Percentiles rank a stretch among this genome's conserved stretches.
Conservation (phyloP, 140 eudicot species). For the Ambrosia hybrid region DNA sequence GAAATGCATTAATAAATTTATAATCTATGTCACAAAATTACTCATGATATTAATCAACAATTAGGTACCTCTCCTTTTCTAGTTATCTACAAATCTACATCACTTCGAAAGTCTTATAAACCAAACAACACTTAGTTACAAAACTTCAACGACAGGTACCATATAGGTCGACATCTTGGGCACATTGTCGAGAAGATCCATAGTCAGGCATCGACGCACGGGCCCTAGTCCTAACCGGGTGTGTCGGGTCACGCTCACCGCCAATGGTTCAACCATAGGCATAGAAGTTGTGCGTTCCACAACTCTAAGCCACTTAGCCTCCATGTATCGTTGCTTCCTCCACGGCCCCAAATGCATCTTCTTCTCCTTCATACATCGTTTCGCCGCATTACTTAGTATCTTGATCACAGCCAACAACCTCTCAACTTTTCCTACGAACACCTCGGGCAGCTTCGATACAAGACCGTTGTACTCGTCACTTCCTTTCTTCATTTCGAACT, state of each 20-base stretch:
- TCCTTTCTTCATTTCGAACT: conserved; percentile 84
- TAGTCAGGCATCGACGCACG: conserved; percentile 70
- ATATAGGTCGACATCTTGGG: conserved; percentile 35
- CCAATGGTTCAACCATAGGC: conserved; percentile 11
- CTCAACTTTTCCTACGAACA: conserved; percentile 74
- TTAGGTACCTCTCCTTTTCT: neutral
- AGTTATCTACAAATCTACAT: neutral
- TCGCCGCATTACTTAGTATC: conserved; percentile 68
- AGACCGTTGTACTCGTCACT: conserved; percentile 75
- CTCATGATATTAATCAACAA: neutral
- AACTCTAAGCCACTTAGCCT: conserved; percentile 85
- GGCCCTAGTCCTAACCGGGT: conserved; percentile 32
- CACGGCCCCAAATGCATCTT: conserved; percentile 97
- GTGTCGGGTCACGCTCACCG: conserved; percentile 26
- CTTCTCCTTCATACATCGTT: conserved; percentile 90
- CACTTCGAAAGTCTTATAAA: neutral
- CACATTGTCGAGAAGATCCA: conserved; percentile 54
- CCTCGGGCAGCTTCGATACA: conserved; percentile 61
- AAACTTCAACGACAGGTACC: conserved; percentile 56
- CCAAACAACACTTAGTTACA: conserved; percentile 22
- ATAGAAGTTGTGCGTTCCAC: conserved; percentile 44
- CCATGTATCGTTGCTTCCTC: conserved; percentile 81
- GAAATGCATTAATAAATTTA: too few species aligned
- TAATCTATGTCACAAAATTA: too few species aligned
- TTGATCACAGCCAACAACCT: conserved; percentile 53